phyloP scores from a whole-genome alignment of 2,329 filamentous ascomycete species.

The Colletotrichum spinosum region DNA sequence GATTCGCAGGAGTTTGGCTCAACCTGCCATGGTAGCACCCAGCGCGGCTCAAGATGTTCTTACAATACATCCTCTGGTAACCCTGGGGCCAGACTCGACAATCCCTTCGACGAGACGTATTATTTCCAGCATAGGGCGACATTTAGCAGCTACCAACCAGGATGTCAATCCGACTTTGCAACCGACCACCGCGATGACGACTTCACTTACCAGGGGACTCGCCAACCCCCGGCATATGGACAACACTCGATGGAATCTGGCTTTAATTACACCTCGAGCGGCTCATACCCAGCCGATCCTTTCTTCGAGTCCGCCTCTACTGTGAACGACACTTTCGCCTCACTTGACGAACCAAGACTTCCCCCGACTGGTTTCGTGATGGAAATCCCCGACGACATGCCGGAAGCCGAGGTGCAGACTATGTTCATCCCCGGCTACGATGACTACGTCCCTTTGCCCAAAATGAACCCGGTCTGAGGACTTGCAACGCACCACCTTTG shows the following conservation, averaged over 20 bases:
- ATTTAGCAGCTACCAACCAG: neutral
- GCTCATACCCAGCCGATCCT: neutral
- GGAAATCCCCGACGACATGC: slow-evolving; percentile 34
- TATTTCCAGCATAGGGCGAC: neutral
- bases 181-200: no score
- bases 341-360: slow-evolving; percentile 8
- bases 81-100: neutral
- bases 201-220: no score
- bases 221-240: no score
- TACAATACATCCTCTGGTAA: no score
- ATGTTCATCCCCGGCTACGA: slow-evolving; percentile 34
- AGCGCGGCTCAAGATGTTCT: no score
- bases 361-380: slow-evolving; percentile 25
- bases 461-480: slow-evolving; percentile 2
- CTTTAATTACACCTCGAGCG: neutral
- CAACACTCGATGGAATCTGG: neutral
- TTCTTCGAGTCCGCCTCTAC: slow-evolving; percentile 10
- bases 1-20: no score
- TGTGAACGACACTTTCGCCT: neutral
- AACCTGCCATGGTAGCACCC: no score
- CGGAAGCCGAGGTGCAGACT: slow-evolving; percentile 29
- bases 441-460: slow-evolving; percentile 25
- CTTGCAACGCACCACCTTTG: neutral
- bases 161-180: no score
- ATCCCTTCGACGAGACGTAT: neutral